Base-by-base conservation (phyloP, 2,329 filamentous ascomycete species). In the Pleurostoma richardsiae region DNA sequence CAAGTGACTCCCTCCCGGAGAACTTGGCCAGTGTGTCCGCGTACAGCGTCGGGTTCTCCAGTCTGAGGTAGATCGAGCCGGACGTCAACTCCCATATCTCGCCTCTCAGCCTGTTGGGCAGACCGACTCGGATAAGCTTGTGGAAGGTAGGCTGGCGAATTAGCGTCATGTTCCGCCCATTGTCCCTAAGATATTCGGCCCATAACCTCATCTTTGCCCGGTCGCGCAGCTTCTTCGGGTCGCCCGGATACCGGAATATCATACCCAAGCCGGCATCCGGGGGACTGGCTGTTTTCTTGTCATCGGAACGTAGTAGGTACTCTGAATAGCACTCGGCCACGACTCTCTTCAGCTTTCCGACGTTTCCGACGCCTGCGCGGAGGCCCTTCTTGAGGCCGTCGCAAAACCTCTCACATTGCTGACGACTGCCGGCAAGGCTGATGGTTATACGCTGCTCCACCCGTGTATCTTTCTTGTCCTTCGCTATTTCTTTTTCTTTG, bases 81-180 rank as follows among this genome's bases (percentile, higher is more conserved):
- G 90, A 96, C 0, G 90, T 88, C 52, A 96, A 73, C 67, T 99
- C 94, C 94, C 94, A 99, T 43, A 95, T 86, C 68, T 99, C 94
- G 40, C 94, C 94, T 52, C 94, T 79, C 42, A 99, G 74, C 41
- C 94, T 81, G 66, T 99, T 99, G 0, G 94, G 94, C 49, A 99
- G 74, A 52, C 94, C 94, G 54, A 99, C 94, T 45, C 94, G 83
- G 53, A 99, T 96, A 43, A 99, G 80, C 66, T 97, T 96, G 70
- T 97, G 94, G 59, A 97, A 97, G 29, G 94, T 97, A 4, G 94
- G 92, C 63, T 99, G 94, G 48, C 94, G 87, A 49, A 99, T 86
- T 44, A 99, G 71, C 1, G 91, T 97, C 45, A 87, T 81, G 67
- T 96, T 97, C 48, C 94, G 84, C 43, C 94, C 94, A 61, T 97